Base-by-base conservation (phyloP, 768 basidiomycete species). In the Antrodiella citrinella region DNA sequence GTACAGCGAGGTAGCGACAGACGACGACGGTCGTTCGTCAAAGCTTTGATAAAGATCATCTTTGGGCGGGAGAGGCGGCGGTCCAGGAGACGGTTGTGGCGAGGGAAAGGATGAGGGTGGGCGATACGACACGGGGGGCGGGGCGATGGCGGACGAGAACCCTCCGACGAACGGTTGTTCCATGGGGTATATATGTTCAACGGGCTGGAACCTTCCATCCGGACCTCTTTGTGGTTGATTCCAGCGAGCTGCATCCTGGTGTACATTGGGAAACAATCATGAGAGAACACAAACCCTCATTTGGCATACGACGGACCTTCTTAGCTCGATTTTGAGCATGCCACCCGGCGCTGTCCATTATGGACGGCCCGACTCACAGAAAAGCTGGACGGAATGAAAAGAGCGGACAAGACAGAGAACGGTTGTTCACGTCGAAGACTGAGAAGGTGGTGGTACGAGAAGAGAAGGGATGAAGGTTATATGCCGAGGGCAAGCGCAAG, bases 261-360 rank as follows among this genome's bases (percentile, higher is more conserved):
- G n/a, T n/a, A n/a, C n/a, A n/a, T n/a, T n/a, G n/a, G n/a, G n/a
- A n/a, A n/a, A n/a, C n/a, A n/a, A n/a, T n/a, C n/a, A n/a, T n/a
- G n/a, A n/a, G n/a, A n/a, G n/a, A n/a, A n/a, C n/a, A n/a, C n/a
- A n/a, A n/a, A n/a, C n/a, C n/a, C n/a, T n/a, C n/a, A n/a, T n/a
- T n/a, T n/a, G n/a, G n/a, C n/a, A n/a, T n/a, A n/a, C 5, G 26
- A 56, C 69, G 51, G 55, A 75, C 82, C 68, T 75, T 75, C 47
- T 75, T 68, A 2, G 82, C 89, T 54, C 76, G 75, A 47, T 80
- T 75, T 13, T 72, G 72, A 26, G 86, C 86, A 57, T 76, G 77
- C 87, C 88, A 91, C 50, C 89, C 90, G 48, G 80, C 69, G 51
- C 76, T 80, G 62, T 90, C 89, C 86, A 91, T 89, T 43, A 18